Percentiles rank a stretch among this genome's conserved stretches.
These are phyloP conservation scores for Kodamaea neixiangensis DNA, from an alignment of 805 yeast genomes.

Conservation along the genomic window DNA sequence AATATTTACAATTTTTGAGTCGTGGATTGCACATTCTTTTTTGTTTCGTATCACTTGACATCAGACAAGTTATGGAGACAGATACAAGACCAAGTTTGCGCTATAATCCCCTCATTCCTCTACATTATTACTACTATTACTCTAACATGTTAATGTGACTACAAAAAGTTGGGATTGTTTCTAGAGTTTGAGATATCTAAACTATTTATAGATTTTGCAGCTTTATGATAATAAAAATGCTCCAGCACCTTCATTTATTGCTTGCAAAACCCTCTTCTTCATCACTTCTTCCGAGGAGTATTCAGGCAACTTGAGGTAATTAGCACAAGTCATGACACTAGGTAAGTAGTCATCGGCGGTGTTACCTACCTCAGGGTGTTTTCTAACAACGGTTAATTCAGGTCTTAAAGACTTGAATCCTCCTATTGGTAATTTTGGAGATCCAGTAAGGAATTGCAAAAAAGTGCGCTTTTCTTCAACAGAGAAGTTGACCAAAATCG, in stretches of 20 bases:
- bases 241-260: constrained; percentile 85
- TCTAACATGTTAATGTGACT: too few relatives aligned
- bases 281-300: constrained; percentile 67
- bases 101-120: too few relatives aligned
- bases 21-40: background rate
- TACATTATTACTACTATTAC: too few relatives aligned
- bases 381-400: constrained; percentile 81
- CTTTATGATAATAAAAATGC: constrained; percentile 76
- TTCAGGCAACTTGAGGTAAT: constrained; percentile 85
- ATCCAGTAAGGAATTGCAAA: constrained; percentile 86
- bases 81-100: too few relatives aligned
- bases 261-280: constrained; percentile 59
- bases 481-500: constrained; percentile 57
- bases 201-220: too few relatives aligned
- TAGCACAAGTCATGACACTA: constrained; percentile 98
- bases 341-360: constrained; percentile 82
- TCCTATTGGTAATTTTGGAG: constrained; percentile 91
- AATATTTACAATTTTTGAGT: background rate
- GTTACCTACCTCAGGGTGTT: constrained; percentile 70
- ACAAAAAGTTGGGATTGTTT: background rate
- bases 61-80: background rate
- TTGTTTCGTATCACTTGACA: too few relatives aligned
- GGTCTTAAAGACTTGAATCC: constrained; percentile 87
- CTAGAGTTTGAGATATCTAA: background rate
- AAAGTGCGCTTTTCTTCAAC: constrained; percentile 65